phyloP scores from a whole-genome alignment of 305 asterid genomes.

The Plantago rigida region DNA sequence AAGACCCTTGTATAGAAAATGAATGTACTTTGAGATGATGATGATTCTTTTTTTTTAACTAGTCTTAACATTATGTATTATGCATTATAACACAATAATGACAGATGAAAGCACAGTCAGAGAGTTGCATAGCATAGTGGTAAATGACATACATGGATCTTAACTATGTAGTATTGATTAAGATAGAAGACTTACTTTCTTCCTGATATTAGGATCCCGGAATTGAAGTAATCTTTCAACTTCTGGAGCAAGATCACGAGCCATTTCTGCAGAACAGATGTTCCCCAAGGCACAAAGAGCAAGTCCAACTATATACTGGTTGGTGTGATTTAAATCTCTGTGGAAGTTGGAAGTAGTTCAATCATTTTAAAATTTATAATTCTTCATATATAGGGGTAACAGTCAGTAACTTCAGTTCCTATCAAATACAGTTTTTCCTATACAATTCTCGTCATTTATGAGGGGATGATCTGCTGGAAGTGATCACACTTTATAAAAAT shows the following conservation, averaged over 20 bases:
- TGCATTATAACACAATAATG: no score
- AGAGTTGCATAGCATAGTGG: no score
- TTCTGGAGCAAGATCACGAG: constrained; percentile 99
- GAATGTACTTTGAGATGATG: no score
- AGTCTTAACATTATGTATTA: no score
- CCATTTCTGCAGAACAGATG: constrained; percentile 96
- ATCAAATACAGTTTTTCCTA: constrained; percentile 5
- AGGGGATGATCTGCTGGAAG: constrained; percentile 15
- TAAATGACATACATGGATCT: no score
- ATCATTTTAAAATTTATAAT: constrained; percentile 18
- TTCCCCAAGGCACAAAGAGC: constrained; percentile 98
- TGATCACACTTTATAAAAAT: constrained; percentile 6
- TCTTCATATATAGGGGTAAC: not conserved
- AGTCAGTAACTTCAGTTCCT: no score
- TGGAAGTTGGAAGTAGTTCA: constrained; percentile 38
- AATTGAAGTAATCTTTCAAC: constrained; percentile 87
- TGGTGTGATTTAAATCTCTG: constrained; percentile 96
- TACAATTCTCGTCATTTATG: not conserved
- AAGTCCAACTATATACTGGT: constrained; percentile 95
- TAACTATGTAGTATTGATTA: no score
- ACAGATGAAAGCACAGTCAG: no score
- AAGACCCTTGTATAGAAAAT: no score
- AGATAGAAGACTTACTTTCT: constrained; percentile 49
- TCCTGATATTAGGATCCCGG: constrained; percentile 94
- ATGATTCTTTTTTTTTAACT: no score